phyloP scores from a whole-genome alignment of 2,329 filamentous ascomycete genomes.

The Neofusicoccum laricinum region DNA sequence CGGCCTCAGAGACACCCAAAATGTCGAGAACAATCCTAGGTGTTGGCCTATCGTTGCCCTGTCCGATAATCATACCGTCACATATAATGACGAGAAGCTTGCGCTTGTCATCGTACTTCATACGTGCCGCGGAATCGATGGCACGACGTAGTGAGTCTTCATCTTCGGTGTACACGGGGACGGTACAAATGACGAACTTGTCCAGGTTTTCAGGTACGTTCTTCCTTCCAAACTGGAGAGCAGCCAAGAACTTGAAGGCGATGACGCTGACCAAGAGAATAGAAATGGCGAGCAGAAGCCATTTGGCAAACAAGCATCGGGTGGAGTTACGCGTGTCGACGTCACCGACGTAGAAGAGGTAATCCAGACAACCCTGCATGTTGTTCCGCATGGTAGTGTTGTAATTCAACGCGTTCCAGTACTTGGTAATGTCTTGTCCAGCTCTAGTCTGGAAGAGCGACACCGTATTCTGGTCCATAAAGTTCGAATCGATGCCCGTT shows the following conservation, averaged over 20 bases:
- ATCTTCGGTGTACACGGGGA: slow-evolving; percentile 96
- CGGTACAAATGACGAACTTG: slow-evolving; percentile 97
- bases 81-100: slow-evolving; percentile 91
- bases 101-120: slow-evolving; percentile 97
- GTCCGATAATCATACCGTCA: slow-evolving; percentile 99
- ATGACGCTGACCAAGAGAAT: slow-evolving; percentile 78
- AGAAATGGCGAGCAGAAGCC: slow-evolving; percentile 83
- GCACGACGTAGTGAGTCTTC: slow-evolving; percentile 95
- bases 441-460: slow-evolving; percentile 72
- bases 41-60: slow-evolving; percentile 94
- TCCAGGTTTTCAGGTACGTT: slow-evolving; percentile 93
- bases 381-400: slow-evolving; percentile 55
- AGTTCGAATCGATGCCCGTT: slow-evolving; percentile 56
- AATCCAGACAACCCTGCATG: slow-evolving; percentile 84
- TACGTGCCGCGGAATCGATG: slow-evolving; percentile 91
- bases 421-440: slow-evolving; percentile 77
- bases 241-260: slow-evolving; percentile 93
- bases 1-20: slow-evolving; percentile 86
- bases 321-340: slow-evolving; percentile 86
- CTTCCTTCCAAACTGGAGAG: slow-evolving; percentile 88
- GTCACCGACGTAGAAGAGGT: slow-evolving; percentile 90
- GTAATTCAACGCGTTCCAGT: slow-evolving; percentile 71
- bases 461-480: slow-evolving; percentile 75
- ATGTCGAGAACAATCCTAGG: slow-evolving; percentile 96
- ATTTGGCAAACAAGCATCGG: slow-evolving; percentile 82